These are phyloP conservation scores for Allantophomopsis lycopodina DNA, from an alignment of 2,329 filamentous ascomycete genomes.

Conservation along the genomic window DNA sequence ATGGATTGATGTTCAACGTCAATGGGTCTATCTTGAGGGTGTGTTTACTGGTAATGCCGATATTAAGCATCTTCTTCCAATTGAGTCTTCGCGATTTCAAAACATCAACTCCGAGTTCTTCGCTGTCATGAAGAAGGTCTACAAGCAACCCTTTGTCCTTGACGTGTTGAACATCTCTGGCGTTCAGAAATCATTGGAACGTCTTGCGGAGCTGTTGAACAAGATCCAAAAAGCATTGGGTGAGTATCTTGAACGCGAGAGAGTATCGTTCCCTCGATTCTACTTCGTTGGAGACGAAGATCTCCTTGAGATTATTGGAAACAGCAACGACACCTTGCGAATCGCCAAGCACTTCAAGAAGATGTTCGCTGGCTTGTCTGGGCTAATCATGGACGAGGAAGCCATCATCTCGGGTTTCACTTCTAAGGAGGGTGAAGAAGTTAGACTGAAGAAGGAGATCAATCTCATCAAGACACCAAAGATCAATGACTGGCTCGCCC, in stretches of 20 bases:
- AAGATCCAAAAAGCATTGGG: constrained; percentile 98
- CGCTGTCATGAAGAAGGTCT: constrained; percentile 98
- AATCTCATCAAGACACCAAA: constrained; percentile 86
- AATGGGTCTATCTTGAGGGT: constrained; percentile 98
- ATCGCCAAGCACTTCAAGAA: constrained; percentile 99
- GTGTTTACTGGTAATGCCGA: constrained; percentile 98
- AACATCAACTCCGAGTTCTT: constrained; percentile 99
- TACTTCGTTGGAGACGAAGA: constrained; percentile 99
- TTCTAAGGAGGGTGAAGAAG: constrained; percentile 87
- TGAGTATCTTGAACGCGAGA: constrained; percentile 95
- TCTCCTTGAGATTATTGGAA: constrained; percentile 95
- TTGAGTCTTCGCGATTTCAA: constrained; percentile 92
- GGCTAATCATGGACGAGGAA: constrained; percentile 83
- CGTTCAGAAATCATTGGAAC: constrained; percentile 89
- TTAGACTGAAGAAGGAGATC: constrained; percentile 79
- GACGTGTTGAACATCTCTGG: constrained; percentile 94
- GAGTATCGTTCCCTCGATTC: constrained; percentile 94
- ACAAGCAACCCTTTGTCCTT: constrained; percentile 88
- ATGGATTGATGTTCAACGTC: constrained; percentile 99
- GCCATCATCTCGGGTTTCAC: constrained; percentile 81
- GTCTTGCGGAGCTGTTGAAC: constrained; percentile 90
- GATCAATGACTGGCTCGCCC: constrained; percentile 98
- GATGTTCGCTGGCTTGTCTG: constrained; percentile 96
- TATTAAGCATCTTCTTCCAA: constrained; percentile 93
- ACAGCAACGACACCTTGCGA: constrained; percentile 91